Conservation (phyloP, 2,329 filamentous ascomycete species). For the Colletotrichum caudatum region DNA sequence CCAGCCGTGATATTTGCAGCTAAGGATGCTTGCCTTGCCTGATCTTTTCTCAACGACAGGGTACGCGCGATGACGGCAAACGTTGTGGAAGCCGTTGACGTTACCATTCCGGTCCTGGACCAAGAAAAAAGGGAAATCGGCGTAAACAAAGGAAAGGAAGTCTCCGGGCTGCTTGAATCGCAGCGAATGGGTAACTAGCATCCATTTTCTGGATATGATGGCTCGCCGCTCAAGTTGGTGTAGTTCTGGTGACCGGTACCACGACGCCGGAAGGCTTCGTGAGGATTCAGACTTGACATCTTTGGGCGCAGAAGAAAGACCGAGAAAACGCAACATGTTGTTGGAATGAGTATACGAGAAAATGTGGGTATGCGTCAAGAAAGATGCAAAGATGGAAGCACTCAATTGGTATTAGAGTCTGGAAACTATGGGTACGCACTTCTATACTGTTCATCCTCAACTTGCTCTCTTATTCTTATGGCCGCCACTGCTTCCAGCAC, state of each 20-base stretch:
- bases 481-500: constrained; percentile 21
- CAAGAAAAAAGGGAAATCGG: constrained; percentile 44
- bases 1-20: constrained; percentile 58
- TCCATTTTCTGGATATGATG: constrained; percentile 54
- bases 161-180: constrained; percentile 43
- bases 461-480: background rate
- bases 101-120: constrained; percentile 43
- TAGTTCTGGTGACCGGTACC: constrained; percentile 49
- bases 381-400: background rate
- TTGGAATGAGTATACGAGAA: background rate
- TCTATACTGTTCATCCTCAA: constrained; percentile 15
- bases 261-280: constrained; percentile 45
- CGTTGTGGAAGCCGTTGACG: constrained; percentile 44
- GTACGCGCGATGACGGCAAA: constrained; percentile 44
- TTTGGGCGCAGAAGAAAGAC: constrained; percentile 14
- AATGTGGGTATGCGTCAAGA: constrained; percentile 4
- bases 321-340: constrained; percentile 36
- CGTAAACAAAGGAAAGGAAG: constrained; percentile 42
- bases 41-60: constrained; percentile 42
- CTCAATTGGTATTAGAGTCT: background rate
- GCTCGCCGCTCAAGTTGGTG: constrained; percentile 56
- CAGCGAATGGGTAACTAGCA: constrained; percentile 45
- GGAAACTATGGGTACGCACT: constrained; percentile 17
- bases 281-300: constrained; percentile 31
- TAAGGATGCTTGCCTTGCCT: constrained; percentile 40